These are phyloP conservation scores for Musa schizocarpa DNA, from an alignment of 176 grass and related monocot species.

Conservation along the genomic window DNA sequence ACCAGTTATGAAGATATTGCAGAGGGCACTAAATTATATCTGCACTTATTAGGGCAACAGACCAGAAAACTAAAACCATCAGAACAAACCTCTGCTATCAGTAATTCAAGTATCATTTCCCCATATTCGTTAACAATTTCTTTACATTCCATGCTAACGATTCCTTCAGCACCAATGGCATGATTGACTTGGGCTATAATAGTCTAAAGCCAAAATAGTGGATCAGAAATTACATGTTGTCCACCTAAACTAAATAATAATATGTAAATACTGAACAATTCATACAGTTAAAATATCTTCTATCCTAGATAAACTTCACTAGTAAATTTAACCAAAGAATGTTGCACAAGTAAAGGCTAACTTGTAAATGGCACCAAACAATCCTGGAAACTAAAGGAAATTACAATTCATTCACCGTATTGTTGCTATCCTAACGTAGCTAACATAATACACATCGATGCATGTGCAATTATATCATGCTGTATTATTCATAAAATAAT, in stretches of 20 bases:
- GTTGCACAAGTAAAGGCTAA: too few species aligned
- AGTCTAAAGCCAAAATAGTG: conserved; percentile 27
- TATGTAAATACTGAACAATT: too few species aligned
- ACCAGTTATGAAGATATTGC: conserved; percentile 12
- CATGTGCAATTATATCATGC: too few species aligned
- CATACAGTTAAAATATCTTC: too few species aligned
- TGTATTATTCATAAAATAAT: too few species aligned
- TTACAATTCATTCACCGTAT: too few species aligned
- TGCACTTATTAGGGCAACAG: not conserved
- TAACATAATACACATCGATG: too few species aligned
- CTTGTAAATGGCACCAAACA: too few species aligned
- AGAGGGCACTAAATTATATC: not conserved
- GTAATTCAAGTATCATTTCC: conserved; percentile 66
- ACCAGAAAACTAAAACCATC: conserved; percentile 1
- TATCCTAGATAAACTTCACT: too few species aligned
- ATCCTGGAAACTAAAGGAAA: too few species aligned
- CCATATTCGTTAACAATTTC: conserved; percentile 75
- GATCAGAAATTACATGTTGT: not conserved
- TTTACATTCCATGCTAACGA: conserved; percentile 79
- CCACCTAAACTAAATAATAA: conserved; percentile 6
- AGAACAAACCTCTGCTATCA: conserved; percentile 62
- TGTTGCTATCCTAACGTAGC: too few species aligned
- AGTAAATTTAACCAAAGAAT: too few species aligned
- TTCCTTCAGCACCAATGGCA: conserved; percentile 85
- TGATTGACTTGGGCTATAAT: conserved; percentile 80